Percentiles rank a stretch among this genome's conserved stretches.
phyloP scores from a whole-genome alignment of 768 basidiomycete species.

The Boletus rufocinnamomeus region DNA sequence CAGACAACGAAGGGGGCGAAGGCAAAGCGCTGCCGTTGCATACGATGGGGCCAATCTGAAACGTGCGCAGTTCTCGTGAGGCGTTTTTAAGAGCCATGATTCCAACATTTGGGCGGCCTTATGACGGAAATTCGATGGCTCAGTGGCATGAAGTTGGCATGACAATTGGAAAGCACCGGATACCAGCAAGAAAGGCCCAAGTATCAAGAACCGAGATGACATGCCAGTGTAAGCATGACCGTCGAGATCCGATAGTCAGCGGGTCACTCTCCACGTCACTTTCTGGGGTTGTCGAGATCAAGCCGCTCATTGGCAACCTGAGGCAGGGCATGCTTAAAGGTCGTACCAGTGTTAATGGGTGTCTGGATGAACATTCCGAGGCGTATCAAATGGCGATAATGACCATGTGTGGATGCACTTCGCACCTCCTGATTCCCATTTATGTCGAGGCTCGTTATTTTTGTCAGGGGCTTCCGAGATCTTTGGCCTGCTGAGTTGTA shows the following conservation, averaged over 20 bases:
- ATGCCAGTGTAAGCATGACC: not conserved
- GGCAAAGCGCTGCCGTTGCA: not conserved
- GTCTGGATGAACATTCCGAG: not conserved
- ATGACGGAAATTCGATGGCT: constrained; percentile 3
- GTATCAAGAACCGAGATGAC: not conserved
- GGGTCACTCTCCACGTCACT: not conserved
- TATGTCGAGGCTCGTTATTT: not conserved
- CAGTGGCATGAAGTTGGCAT: not conserved
- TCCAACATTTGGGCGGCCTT: not conserved
- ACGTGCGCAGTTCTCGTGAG: no score
- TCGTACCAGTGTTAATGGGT: not conserved
- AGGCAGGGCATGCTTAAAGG: not conserved
- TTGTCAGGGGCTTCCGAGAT: not conserved
- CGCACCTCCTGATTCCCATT: not conserved
- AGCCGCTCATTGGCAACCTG: not conserved
- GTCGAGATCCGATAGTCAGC: constrained; percentile 5
- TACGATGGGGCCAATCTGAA: constrained; percentile 4
- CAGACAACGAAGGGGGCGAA: not conserved
- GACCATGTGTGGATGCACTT: not conserved
- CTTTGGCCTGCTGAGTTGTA: not conserved
- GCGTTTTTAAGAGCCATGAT: constrained; percentile 3
- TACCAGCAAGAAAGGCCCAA: not conserved
- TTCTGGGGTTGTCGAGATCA: not conserved
- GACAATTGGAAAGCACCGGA: not conserved
- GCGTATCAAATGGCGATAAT: not conserved